These are phyloP conservation scores for Lachnellula subtilissima DNA, from an alignment of 2,329 filamentous ascomycete genomes.

Conservation along the genomic window DNA sequence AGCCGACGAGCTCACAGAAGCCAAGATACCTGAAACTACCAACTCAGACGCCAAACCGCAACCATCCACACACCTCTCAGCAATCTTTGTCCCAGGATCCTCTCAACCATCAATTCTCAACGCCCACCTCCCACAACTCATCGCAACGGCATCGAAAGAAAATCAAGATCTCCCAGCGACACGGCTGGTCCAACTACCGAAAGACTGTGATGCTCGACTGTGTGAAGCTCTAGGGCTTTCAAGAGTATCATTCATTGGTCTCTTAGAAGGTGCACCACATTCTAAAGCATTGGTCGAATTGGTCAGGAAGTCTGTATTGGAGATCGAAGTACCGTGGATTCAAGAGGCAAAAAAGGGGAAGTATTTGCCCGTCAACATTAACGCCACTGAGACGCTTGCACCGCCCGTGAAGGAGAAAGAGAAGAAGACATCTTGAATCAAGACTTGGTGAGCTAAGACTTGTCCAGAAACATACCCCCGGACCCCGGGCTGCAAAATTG, in stretches of 20 bases:
- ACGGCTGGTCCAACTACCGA: constrained; percentile 59
- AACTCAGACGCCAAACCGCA: neutral
- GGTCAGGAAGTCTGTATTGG: constrained; percentile 46
- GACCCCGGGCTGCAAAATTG: too few species aligned
- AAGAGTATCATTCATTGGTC: constrained; percentile 59
- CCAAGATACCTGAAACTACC: neutral
- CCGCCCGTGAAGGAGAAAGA: constrained; percentile 12
- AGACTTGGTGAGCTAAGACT: neutral
- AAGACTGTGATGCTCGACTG: constrained; percentile 52
- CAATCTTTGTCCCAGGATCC: constrained; percentile 55
- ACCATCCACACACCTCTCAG: constrained; percentile 29
- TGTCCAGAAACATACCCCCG: too few species aligned
- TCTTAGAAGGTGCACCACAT: constrained; percentile 52
- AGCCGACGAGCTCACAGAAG: neutral
- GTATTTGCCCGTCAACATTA: constrained; percentile 46
- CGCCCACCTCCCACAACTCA: constrained; percentile 54
- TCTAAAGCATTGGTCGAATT: constrained; percentile 53
- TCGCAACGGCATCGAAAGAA: constrained; percentile 45
- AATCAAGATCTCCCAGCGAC: constrained; percentile 38
- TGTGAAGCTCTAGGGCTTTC: constrained; percentile 55
- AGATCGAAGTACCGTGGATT: constrained; percentile 54
- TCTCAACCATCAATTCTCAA: constrained; percentile 55
- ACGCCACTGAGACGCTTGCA: constrained; percentile 36
- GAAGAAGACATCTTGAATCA: neutral
- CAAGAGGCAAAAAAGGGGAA: constrained; percentile 35